Evolutionary conservation across 1,284 basidiomycete genomes (phyloP).

Genomic region (Heliocybe sulcata): DNA sequence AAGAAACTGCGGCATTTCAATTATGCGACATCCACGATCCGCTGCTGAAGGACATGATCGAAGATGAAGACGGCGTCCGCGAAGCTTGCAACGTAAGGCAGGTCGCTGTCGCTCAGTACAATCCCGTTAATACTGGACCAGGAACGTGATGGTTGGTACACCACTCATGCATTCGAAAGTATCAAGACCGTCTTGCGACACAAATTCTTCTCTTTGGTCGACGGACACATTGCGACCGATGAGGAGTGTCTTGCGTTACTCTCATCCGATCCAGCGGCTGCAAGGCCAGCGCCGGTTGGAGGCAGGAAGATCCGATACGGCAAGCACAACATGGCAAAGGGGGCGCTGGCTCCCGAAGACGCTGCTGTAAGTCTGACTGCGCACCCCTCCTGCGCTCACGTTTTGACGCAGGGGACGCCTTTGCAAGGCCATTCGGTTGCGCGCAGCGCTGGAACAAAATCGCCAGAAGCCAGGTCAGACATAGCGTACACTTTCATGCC

Average conservation of each 20-base stretch:
- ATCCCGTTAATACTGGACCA: conserved; percentile 17
- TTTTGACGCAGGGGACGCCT: not conserved
- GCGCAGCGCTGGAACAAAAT: conserved; percentile 13
- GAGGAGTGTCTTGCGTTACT: conserved; percentile 67
- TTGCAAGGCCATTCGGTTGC: conserved; percentile 43
- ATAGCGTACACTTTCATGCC: not conserved
- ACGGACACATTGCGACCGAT: conserved; percentile 62
- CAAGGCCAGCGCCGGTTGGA: conserved; percentile 30
- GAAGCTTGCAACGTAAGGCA: conserved; percentile 65
- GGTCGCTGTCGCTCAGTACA: not conserved
- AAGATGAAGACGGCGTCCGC: conserved; percentile 59
- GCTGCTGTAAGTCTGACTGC: conserved; percentile 49
- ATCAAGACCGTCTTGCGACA: conserved; percentile 82
- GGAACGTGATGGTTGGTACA: conserved; percentile 87
- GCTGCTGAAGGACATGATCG: conserved; percentile 74
- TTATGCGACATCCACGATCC: conserved; percentile 88
- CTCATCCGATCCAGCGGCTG: conserved; percentile 12
- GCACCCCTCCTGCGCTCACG: not conserved
- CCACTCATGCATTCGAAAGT: conserved; percentile 62
- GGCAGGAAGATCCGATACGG: conserved; percentile 48
- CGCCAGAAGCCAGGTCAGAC: not conserved
- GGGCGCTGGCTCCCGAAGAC: conserved; percentile 71
- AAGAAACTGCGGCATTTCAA: conserved; percentile 87
- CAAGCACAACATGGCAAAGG: conserved; percentile 83
- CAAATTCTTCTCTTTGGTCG: conserved; percentile 81